Evolutionary conservation across 768 basidiomycete genomes (phyloP), one percentile per base, ranked within the genome.

Genomic region (Mycena vulgaris): DNA sequence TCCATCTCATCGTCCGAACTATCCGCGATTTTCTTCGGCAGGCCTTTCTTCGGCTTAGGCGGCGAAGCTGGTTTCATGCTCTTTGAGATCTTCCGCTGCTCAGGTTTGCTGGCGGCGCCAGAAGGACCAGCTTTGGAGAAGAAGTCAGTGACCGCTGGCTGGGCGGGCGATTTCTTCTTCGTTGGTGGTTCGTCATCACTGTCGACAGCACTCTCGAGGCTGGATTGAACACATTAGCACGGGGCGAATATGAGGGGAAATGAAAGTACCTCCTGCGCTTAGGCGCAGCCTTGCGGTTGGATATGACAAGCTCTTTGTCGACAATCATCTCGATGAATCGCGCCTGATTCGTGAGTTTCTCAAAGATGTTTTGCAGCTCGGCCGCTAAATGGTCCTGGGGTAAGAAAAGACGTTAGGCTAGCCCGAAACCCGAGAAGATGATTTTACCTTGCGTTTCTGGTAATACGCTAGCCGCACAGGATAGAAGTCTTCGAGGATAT

Each of bases 301-400:
- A 90, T 30, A 99, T 91, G 31, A 88, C 80, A n/a, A 99, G 88
- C 77, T 95, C 84, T 78, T 90, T 94, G 75, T 92, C 89, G 63
- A 99, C 87, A 74, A 99, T 97, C 96, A 98, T 97, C 80, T 95
- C 89, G 57, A 99, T 92, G 81, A 99, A 99, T 25, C 96, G 93
- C 17, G 96, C 97, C 78, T 99, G 98, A 79, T 99, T 99, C 63
- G 90, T 91, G 19, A 98, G 84, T 72, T 89, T 93, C 76, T 98
- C 96, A 69, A 94, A 90, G 47, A 90, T 89, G 48, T 81, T 83
- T 75, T 96, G 93, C 31, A 99, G 85, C 75, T 97, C 93, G 71
- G 89, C 89, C 13, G 95, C 93, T 59, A 97, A 87, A 80, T 87
- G 87, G 78, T 97, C 96, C 96, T 98, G 75, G 47, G 45, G 33